Base-by-base conservation (phyloP, 768 basidiomycete genomes). In the Gautieria morchelliformis region DNA sequence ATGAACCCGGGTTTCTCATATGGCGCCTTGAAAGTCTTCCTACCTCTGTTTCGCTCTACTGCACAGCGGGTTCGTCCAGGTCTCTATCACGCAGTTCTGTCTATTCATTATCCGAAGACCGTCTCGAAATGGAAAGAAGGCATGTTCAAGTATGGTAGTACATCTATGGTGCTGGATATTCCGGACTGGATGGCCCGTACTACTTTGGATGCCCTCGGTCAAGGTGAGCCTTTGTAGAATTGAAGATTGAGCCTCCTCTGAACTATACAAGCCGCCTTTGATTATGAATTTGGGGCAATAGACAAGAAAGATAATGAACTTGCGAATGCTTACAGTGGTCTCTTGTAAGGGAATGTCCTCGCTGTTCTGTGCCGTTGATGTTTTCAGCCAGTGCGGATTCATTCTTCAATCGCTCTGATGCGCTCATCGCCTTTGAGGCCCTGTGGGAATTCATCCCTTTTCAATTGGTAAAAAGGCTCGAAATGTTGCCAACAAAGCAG, bases 211-310 rank as follows among this genome's bases (percentile, higher is more conserved):
- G 22, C 17, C 6, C n/a, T 53, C 33, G 35, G 20, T 2, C 39
- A 24, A 5, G 19, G 27, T 52, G 30, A 20, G 37, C 52, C 9
- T 45, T 32, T 15, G n/a, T 24, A 6, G 6, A 45, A 11, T 35
- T 35, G 33, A 6, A 35, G 5, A 50, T 5, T 20, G n/a, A 15
- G 5, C 5, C 44, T 11, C 33, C 11, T 9, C 46, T 57, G 5
- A 49, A 7, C 14, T 27, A 1, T 47, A 4, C 42, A 33, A 69
- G 63, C 65, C 35, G 69, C 66, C 1, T 68, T 71, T 47, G 80
- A 81, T 62, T 80, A 80, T 63, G 74, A 80, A 17, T 80, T 83
- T 57, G 79, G 78, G 24, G 77, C 77, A 0, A 62, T 82, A 19
- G 68, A 74, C 14, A 69, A 78, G 55, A 63, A 69, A 2, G 71